Base-by-base conservation (phyloP, 768 basidiomycete species). In the Pulveroboletus frians region DNA sequence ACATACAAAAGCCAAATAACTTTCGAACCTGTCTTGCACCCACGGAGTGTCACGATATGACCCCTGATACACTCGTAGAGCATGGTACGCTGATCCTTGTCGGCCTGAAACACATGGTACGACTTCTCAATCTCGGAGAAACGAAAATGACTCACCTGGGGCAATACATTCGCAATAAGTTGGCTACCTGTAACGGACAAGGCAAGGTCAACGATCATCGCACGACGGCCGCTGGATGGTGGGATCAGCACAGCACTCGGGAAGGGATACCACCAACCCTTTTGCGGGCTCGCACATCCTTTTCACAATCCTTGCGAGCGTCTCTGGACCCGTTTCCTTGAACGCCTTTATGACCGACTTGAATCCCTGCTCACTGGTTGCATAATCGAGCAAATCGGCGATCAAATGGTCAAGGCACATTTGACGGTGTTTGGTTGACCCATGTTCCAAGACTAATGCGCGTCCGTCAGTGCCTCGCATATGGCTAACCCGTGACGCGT, bases 21-120 rank as follows among this genome's bases (percentile, higher is more conserved):
- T 63, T 90, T 91, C 1, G 89, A 91, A 23, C 90, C 90, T 2
- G 90, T 90, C 74, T 92, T 92, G 64, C 88, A 91, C 18, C 90
- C 90, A 32, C 90, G 80, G n/a, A 92, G 74, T 26, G 89, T 92
- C 40, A 92, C 89, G 55, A 92, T 90, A 60, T 92, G 88, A 3
- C 88, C 87, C 34, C 85, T 77, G 54, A 92, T 90, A 58, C 90
- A 90, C 37, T 92, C 89, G 59, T 90, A 92, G 31, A 92, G 72
- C 51, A 83, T 66, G 3, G 84, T 81, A 18, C 90, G 81, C 63
- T 92, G 90, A 46, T 91, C 90, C 66, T 90, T 89, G 68, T 90
- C 87, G 46, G 85, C 87, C 88, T 90, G 18, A 23, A 35, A 43
- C 21, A 17, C 38, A 50, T 47, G 20, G 29, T 54, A 37, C 65